These are phyloP conservation scores for Udeniomyces megalosporus DNA, from an alignment of 768 basidiomycete species.

Conservation along the genomic window DNA sequence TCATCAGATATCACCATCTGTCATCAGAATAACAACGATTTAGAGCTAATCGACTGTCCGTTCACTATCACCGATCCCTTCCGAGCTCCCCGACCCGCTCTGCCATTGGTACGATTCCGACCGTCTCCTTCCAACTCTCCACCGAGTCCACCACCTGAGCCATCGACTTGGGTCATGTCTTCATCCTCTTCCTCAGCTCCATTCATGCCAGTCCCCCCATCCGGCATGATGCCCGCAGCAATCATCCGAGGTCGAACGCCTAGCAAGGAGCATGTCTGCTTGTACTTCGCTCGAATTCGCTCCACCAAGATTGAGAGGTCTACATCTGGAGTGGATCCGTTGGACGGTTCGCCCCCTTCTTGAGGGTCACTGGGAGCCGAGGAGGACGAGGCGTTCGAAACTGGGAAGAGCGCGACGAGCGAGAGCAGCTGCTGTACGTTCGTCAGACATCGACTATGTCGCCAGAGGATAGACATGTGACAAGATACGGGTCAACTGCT, in stretches of 20 bases:
- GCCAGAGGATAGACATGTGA: not conserved
- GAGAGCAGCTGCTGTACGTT: constrained; percentile 56
- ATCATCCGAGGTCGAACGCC: constrained; percentile 42
- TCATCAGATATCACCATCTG: not conserved
- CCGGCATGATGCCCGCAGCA: not conserved
- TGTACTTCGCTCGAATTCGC: constrained; percentile 75
- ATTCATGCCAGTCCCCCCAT: not conserved
- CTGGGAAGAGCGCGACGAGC: constrained; percentile 60
- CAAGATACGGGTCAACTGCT: not conserved
- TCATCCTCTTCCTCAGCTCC: not conserved
- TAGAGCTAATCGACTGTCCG: constrained; percentile 4
- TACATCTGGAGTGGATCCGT: constrained; percentile 20
- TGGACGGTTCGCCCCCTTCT: constrained; percentile 21
- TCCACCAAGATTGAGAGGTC: constrained; percentile 65
- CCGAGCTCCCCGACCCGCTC: not conserved
- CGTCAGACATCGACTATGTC: constrained; percentile 37
- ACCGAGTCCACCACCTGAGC: no score
- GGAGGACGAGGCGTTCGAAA: constrained; percentile 46
- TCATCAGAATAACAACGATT: constrained; percentile 10
- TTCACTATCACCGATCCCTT: constrained; percentile 14
- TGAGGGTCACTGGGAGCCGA: constrained; percentile 14
- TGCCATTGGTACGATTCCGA: no score
- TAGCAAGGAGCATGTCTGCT: constrained; percentile 63
- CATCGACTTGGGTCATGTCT: no score
- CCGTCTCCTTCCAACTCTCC: no score